These are phyloP conservation scores for Sistotremastrum niveocremeum DNA, from an alignment of 768 basidiomycete species.

Conservation along the genomic window DNA sequence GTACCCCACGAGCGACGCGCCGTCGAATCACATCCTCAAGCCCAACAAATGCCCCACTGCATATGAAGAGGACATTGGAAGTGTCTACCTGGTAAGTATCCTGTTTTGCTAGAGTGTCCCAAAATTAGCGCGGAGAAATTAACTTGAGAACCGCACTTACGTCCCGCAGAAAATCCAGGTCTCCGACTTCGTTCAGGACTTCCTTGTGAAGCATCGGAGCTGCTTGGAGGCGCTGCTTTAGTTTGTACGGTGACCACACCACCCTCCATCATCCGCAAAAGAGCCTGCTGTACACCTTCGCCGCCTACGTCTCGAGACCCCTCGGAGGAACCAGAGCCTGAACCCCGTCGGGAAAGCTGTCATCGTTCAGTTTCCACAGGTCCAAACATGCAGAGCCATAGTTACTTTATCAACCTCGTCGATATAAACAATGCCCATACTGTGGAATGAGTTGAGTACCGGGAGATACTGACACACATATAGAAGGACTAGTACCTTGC, in stretches of 20 bases:
- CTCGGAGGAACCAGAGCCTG: slow-evolving; percentile 10
- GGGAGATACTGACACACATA: neutral
- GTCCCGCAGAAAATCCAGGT: slow-evolving; percentile 30
- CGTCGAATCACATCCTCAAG: slow-evolving; percentile 71
- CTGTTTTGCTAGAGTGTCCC: slow-evolving; percentile 34
- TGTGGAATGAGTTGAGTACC: slow-evolving; percentile 17
- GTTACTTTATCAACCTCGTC: slow-evolving; percentile 95
- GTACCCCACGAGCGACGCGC: slow-evolving; percentile 72
- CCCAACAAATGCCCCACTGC: slow-evolving; percentile 92
- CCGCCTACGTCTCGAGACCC: slow-evolving; percentile 82
- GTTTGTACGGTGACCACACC: slow-evolving; percentile 71
- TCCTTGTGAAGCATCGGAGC: slow-evolving; percentile 29
- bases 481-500: slow-evolving; percentile 44
- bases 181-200: slow-evolving; percentile 34
- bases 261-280: slow-evolving; percentile 91
- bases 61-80: slow-evolving; percentile 84
- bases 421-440: slow-evolving; percentile 90
- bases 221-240: slow-evolving; percentile 34
- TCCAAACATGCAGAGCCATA: slow-evolving; percentile 27
- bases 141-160: slow-evolving; percentile 21
- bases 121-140: neutral
- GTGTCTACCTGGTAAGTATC: slow-evolving; percentile 75
- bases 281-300: slow-evolving; percentile 90
- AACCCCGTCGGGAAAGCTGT: slow-evolving; percentile 10
- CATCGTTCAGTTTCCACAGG: slow-evolving; percentile 33